Base-by-base conservation (phyloP, 768 basidiomycete species). In the Pisolithus orientalis region DNA sequence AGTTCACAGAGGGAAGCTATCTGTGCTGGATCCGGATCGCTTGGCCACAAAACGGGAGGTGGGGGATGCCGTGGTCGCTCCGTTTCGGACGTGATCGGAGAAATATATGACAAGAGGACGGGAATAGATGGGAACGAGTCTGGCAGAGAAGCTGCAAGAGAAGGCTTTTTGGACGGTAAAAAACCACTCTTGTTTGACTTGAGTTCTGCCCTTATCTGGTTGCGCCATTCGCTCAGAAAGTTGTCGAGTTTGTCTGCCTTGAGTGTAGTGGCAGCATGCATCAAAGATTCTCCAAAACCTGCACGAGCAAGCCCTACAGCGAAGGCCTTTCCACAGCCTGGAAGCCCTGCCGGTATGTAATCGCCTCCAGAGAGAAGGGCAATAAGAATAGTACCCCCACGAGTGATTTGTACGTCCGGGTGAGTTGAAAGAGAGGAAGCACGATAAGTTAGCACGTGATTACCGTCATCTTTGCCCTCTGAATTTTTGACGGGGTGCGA, bases 291-390 rank as follows among this genome's bases (percentile, higher is more conserved):
- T 0, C 90, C 87, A 52, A 93, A 84, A 1, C 92, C 91, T 51
- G 85, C 87, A 56, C 80, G 80, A 0, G 91, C 90, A 1, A 97
- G 80, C 10, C 79, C 91, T 44, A 84, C 81, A 0, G 93, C 83
- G 44, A 82, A 90, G 21, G 76, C 77, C 21, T 79, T 70, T 3
- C 91, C 91, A 59, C 84, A 90, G 5, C 84, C 75, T 8, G 72
- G 62, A 7, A 90, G 69, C 16, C 88, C 88, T 13, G 75, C 85
- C 46, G 81, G 80, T 49, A 88, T 79, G 59, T 96, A 97, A 66
- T 97, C 94, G 0, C 94, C 94, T 0, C 94, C 94, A n/a, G 83
- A 83, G 60, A 94, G 75, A 1, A 94, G 74, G 2, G 84, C 92
- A 40, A 94, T 85, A 25, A 94, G 80, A 48, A 94, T 85, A 59